Percentiles rank a stretch among this genome's conserved stretches.
Conservation (phyloP, 1,284 basidiomycete genomes). For the Ceratorhiza oryzae-sativae region DNA sequence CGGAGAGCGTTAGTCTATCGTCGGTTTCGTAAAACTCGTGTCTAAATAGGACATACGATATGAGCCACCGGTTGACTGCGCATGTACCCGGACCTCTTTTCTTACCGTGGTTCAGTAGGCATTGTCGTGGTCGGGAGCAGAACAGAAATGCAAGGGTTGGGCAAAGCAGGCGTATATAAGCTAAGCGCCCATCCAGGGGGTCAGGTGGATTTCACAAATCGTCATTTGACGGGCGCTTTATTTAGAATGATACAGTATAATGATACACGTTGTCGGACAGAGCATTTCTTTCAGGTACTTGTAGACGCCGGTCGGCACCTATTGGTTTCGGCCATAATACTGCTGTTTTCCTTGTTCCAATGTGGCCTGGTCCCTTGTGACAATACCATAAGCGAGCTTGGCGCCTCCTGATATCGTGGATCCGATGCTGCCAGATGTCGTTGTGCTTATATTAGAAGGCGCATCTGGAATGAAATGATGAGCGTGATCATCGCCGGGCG, state of each 20-base stretch:
- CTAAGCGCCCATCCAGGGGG: not conserved
- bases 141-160: conserved; percentile 15
- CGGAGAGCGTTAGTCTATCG: conserved; percentile 71
- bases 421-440: not conserved
- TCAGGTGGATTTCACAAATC: not conserved
- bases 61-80: not conserved
- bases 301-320: not conserved
- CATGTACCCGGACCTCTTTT: not conserved
- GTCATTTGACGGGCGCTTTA: conserved; percentile 13
- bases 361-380: conserved; percentile 21
- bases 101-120: conserved; percentile 41
- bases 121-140: conserved; percentile 17
- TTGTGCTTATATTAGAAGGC: conserved; percentile 14
- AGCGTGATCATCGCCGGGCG: not conserved
- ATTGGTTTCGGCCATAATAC: conserved; percentile 8
- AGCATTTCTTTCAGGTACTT: not conserved
- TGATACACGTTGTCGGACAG: conserved; percentile 10
- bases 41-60: conserved; percentile 52
- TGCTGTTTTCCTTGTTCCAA: conserved; percentile 14
- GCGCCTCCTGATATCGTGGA: conserved; percentile 19
- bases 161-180: conserved; percentile 34
- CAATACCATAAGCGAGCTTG: conserved; percentile 8
- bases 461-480: conserved; percentile 5
- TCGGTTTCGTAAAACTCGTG: conserved; percentile 91
- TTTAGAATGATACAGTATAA: conserved; percentile 1